Evolutionary conservation across 106 monocot genomes (phyloP), one percentile per base, ranked within the genome.

Genomic region (Alisma plantagoaquatica): DNA sequence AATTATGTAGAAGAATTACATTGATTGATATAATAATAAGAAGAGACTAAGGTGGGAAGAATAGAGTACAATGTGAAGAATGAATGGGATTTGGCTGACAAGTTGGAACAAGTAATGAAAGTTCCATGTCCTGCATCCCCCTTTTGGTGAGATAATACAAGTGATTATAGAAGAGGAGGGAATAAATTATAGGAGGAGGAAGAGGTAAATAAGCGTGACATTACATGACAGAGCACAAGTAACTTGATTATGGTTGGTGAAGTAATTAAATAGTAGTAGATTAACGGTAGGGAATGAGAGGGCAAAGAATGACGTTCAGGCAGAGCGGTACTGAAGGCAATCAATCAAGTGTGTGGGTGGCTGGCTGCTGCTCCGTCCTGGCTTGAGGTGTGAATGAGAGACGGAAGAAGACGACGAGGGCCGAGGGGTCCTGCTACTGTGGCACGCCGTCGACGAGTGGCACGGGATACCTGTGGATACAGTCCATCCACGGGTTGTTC

Each of bases 401-500:
- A n/a, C n/a, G n/a, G n/a, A n/a, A n/a, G n/a, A n/a, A n/a, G n/a
- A n/a, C n/a, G n/a, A n/a, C n/a, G n/a, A n/a, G n/a, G n/a, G n/a
- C n/a, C n/a, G n/a, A n/a, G n/a, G n/a, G n/a, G n/a, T n/a, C n/a
- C n/a, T n/a, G n/a, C n/a, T n/a, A n/a, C n/a, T n/a, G n/a, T 8
- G n/a, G 10, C 45, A 50, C 1, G 8, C 58, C 58, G 30, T 62
- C 62, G 23, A 62, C 62, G 5, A 62, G 14, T 8, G 32, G 16
- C 6, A 62, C 62, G 2, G 62, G 62, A 18, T 62, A 62, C 15
- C 33, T 21, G 27, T 51, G 35, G 14, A 62, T 49, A 50, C 62
- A 62, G 32, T 49, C 62, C 33, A 19, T 17, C 62, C 62, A 62
- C 29, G 62, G 62, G 53, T 53, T 53, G 20, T 26, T 65, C 31